Base-by-base conservation (phyloP, 2,329 filamentous ascomycete genomes). In the Colletotrichum karsti region DNA sequence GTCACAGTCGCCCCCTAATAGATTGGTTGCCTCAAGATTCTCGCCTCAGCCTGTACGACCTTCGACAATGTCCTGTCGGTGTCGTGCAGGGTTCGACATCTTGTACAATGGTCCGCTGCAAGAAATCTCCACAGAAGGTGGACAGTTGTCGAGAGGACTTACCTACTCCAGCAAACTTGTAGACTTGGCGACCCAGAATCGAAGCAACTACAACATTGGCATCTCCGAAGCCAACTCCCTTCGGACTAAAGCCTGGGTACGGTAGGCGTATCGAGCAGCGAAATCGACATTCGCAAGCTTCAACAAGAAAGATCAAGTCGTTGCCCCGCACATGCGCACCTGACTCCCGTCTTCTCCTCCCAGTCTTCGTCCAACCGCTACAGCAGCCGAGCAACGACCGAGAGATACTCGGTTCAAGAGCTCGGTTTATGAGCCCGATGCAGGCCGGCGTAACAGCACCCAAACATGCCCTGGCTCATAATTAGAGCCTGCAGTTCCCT, bases 321-420 rank as follows among this genome's bases (percentile, higher is more conserved):
- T n/a, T 48, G 65, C 65, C 65, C 65, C 65, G 65, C 54, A 65
- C n/a, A 8, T 50, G 61, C 39, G 35, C 60, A 65, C 60, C 61
- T 59, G 53, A 68, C 54, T 26, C 18, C 44, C 37, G 58, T 28
- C 22, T 37, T 22, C 37, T 53, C 30, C 37, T 58, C 46, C 46
- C 30, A 26, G 30, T 15, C 46, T 9, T 33, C n/a, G 26, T 28
- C 26, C 46, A 30, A 51, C 26, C 12, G 44, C 63, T 39, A 53
- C 18, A 13, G n/a, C 44, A 67, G 28, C 59, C 59, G 37, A 53
- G 24, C 33, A 67, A 51, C 59, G 59, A 22, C 60, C 44, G 53
- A 56, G 26, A 18, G 15, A 26, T 26, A 41, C 30, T 46, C 24
- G 46, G 46, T 51, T 51, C 46, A 30, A 51, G 24, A 51, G 46